Base-by-base conservation (phyloP, 1,139 yeast genomes). In the Wickerhamomyces sp. region DNA sequence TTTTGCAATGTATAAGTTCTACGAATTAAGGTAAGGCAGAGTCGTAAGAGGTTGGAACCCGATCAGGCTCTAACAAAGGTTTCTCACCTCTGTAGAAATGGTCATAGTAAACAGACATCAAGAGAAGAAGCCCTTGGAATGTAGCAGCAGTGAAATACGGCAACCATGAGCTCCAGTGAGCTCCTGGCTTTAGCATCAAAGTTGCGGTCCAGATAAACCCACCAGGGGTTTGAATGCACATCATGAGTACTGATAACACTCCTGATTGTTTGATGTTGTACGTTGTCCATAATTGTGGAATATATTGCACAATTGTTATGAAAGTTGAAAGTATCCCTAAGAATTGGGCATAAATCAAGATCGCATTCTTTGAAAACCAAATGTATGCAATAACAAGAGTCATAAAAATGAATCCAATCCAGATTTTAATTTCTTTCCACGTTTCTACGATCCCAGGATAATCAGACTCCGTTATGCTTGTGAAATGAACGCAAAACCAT, bases 181-280 rank as follows among this genome's bases (percentile, higher is more conserved):
- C 78, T 2, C 89, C 94, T 33, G 84, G 83, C 35, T 90, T 76
- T 43, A 76, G 63, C 41, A 78, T 82, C 40, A 88, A 64, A 3
- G 87, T 78, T 14, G 78, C 71, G 0, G 94, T 76, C 81, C 92
- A 87, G 3, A 85, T 46, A 51, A 76, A 82, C 20, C 96, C 95
- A 13, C 96, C 96, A 0, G 96, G 96, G 15, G 95, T 86, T 58
- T 88, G 96, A 47, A 88, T 74, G 39, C 81, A 66, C 92, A 88
- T 84, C 88, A 85, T 86, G 7, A 82, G 76, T 18, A 85, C 69
- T 0, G 95, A 84, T 28, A 88, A 68, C 1, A 90, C 81, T 3
- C 96, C 96, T 0, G 94, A 82, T 50, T 81, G 90, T 53, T 82
- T 81, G 43, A 86, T 69, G 3, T 52, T 58, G 54, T 70, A 81